A percentile compares a stretch with the other conserved stretches of the same genome.
Evolutionary conservation across 2,329 filamentous ascomycete species (phyloP).

Genomic region (Xylaria sp.): DNA sequence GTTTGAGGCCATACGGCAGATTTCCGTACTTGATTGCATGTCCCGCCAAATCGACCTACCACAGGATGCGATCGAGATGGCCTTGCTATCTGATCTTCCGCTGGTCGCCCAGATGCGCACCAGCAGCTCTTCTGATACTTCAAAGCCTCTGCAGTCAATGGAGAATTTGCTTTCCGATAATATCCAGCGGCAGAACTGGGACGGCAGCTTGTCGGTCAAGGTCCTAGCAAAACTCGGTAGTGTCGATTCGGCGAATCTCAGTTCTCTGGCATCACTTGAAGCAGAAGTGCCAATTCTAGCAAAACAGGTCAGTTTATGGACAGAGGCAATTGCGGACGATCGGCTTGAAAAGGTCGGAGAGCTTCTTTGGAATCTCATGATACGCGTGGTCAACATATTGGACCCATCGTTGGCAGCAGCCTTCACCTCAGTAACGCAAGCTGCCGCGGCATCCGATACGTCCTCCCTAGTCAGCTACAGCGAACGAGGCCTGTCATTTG

Average conservation of each 20-base stretch:
- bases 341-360: slow-evolving; percentile 52
- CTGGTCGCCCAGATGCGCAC: slow-evolving; percentile 48
- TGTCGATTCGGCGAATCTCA: slow-evolving; percentile 57
- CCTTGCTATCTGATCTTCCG: slow-evolving; percentile 52
- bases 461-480: slow-evolving; percentile 25
- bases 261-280: slow-evolving; percentile 65
- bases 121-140: slow-evolving; percentile 42
- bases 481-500: slow-evolving; percentile 31
- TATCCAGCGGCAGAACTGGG: slow-evolving; percentile 38
- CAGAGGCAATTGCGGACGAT: slow-evolving; percentile 52
- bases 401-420: slow-evolving; percentile 36
- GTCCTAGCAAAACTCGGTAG: slow-evolving; percentile 59
- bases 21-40: slow-evolving; percentile 47
- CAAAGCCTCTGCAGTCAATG: slow-evolving; percentile 49
- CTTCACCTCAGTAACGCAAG: slow-evolving; percentile 33
- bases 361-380: slow-evolving; percentile 51
- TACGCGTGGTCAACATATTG: slow-evolving; percentile 46
- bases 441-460: slow-evolving; percentile 15
- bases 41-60: slow-evolving; percentile 27
- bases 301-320: slow-evolving; percentile 54
- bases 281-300: slow-evolving; percentile 65
- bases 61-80: slow-evolving; percentile 41
- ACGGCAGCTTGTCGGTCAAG: slow-evolving; percentile 50
- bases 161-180: slow-evolving; percentile 47
- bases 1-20: slow-evolving; percentile 61